These are phyloP conservation scores for Elymus sibiricus DNA, from an alignment of 176 grass and related monocot genomes.

Conservation along the genomic window DNA sequence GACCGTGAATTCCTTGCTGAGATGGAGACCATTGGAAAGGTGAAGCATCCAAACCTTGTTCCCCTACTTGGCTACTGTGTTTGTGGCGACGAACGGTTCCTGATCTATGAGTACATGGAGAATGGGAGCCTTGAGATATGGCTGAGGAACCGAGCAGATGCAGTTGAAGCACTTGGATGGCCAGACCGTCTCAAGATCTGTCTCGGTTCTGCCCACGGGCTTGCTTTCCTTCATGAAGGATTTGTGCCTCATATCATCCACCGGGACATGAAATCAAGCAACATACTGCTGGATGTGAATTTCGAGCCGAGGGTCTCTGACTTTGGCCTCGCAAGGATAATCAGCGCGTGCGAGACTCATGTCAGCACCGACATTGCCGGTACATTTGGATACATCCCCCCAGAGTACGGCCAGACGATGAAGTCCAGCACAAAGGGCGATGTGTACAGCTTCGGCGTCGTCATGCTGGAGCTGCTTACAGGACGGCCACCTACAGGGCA, in stretches of 20 bases:
- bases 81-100: conserved; percentile 80
- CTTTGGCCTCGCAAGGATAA: conserved; percentile 94
- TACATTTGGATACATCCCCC: conserved; percentile 90
- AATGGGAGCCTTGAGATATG: conserved; percentile 93
- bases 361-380: conserved; percentile 92
- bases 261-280: conserved; percentile 97
- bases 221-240: conserved; percentile 91
- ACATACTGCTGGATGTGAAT: conserved; percentile 75
- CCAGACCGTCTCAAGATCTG: conserved; percentile 83
- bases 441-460: conserved; percentile 90
- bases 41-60: conserved; percentile 88
- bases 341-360: conserved; percentile 96
- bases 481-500: conserved; percentile 85
- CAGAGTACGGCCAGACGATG: conserved; percentile 85
- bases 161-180: conserved; percentile 80
- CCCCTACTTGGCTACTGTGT: conserved; percentile 97
- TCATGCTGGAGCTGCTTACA: conserved; percentile 90
- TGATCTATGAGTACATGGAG: conserved; percentile 98
- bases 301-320: conserved; percentile 95
- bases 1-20: conserved; percentile 89
- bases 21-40: conserved; percentile 99
- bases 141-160: conserved; percentile 80
- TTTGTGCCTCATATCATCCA: conserved; percentile 98
- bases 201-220: conserved; percentile 74
- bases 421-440: conserved; percentile 83